phyloP scores from a whole-genome alignment of 2,329 filamentous ascomycete species.

The Didymella lethalis region DNA sequence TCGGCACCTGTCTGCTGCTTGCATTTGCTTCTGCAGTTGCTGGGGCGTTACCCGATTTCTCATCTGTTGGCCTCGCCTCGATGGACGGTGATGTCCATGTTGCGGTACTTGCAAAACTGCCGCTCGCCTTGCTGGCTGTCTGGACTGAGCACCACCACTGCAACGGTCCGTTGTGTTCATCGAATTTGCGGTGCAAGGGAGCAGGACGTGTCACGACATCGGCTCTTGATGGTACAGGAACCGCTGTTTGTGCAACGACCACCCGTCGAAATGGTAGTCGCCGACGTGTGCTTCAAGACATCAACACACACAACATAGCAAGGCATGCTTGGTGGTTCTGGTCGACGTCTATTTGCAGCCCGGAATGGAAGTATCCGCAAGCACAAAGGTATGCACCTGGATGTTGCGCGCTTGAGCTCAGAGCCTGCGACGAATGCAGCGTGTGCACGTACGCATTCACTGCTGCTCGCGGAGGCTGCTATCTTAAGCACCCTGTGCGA shows the following conservation, averaged over 20 bases:
- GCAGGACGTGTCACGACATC: conserved; percentile 7
- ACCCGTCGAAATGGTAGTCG: conserved; percentile 12
- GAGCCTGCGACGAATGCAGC: neutral
- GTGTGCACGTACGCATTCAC: neutral
- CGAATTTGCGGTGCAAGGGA: conserved; percentile 15
- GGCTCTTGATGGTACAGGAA: conserved; percentile 17
- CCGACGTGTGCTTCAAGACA: conserved; percentile 22
- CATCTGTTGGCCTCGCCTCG: neutral
- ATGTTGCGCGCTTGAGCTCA: neutral
- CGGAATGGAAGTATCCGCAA: neutral
- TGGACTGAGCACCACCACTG: conserved; percentile 14
- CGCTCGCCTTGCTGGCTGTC: neutral
- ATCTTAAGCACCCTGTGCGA: conserved; percentile 14
- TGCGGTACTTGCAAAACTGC: neutral
- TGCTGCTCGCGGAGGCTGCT: conserved; percentile 4
- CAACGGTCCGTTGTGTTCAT: conserved; percentile 14
- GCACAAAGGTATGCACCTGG: neutral
- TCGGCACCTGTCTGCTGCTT: neutral
- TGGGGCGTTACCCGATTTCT: neutral
- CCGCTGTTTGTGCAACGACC: conserved; percentile 14
- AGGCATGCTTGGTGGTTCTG: neutral
- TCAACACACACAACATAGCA: neutral
- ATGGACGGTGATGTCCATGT: neutral
- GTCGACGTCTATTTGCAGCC: neutral
- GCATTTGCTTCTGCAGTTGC: neutral